These are phyloP conservation scores for Dissoconium aciculare DNA, from an alignment of 2,329 filamentous ascomycete genomes.

Conservation along the genomic window DNA sequence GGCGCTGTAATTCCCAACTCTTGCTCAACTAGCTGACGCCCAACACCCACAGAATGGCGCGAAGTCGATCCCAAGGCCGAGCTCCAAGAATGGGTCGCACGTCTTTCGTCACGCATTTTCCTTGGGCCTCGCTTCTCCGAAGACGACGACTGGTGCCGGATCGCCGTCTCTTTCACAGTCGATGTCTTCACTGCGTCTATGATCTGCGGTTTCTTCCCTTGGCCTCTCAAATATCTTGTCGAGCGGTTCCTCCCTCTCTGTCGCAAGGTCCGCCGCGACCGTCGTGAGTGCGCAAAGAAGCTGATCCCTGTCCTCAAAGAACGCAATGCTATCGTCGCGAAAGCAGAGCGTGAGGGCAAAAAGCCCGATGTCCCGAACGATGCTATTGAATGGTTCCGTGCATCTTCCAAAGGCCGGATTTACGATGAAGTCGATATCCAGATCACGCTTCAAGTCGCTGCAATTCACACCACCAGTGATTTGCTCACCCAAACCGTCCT, in stretches of 20 bases:
- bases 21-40: no score
- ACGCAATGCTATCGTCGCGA: slow-evolving; percentile 8
- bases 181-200: slow-evolving; percentile 22
- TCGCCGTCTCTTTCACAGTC: slow-evolving; percentile 24
- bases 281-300: slow-evolving; percentile 21
- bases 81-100: slow-evolving; percentile 24
- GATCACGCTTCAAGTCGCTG: slow-evolving; percentile 13
- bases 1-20: no score
- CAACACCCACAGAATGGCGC: no score
- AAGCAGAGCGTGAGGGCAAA: slow-evolving; percentile 6
- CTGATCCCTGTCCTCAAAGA: slow-evolving; percentile 22
- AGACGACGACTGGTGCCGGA: slow-evolving; percentile 28
- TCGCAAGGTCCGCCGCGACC: slow-evolving; percentile 19
- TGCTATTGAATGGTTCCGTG: slow-evolving; percentile 17
- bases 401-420: slow-evolving; percentile 11
- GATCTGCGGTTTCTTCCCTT: slow-evolving; percentile 24
- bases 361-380: slow-evolving; percentile 10
- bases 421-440: slow-evolving; percentile 12
- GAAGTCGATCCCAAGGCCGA: slow-evolving; percentile 11
- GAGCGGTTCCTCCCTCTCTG: slow-evolving; percentile 24
- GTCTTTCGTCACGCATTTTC: slow-evolving; percentile 29
- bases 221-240: slow-evolving; percentile 21
- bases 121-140: slow-evolving; percentile 25
- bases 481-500: slow-evolving; percentile 14
- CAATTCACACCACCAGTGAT: slow-evolving; percentile 20